Evolutionary conservation across 768 basidiomycete genomes (phyloP), one percentile per base, ranked within the genome.

Genomic region (Amanita exitialis): DNA sequence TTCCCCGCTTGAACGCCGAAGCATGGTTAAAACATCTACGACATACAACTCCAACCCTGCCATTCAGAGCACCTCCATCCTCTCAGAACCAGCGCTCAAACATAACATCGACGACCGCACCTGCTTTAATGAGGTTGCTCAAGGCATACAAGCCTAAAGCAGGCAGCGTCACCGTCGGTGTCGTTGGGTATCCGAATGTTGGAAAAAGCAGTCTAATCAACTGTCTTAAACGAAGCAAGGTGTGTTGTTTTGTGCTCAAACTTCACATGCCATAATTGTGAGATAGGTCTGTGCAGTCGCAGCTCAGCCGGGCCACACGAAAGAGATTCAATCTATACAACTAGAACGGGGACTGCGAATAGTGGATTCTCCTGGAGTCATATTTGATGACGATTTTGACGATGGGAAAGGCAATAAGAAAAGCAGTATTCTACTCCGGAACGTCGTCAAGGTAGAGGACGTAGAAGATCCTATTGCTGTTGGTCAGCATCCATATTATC

Each of bases 141-240:
- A 96, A 95, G 61, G 85, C 84, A 0, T 89, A 86, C 64, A 86
- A 83, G 55, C 84, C 83, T 1, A 80, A 72, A 28, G 71, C 80
- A 0, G 79, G 82, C 28, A 86, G 80, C 55, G 72, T 90, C 46
- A 92, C 90, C 0, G 78, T 95, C 45, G 92, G 92, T 13, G 89
- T 98, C 15, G 89, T 97, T 3, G 95, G 95, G 1, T 95, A 92
- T 66, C 95, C 95, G 1, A 98, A 98, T 65, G 95, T 98, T 42
- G 95, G 95, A 12, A 98, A 98, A 70, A 94, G 90, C 51, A 88
- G 83, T 60, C 62, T 98, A 52, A 93, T 99, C 65, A 98, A 98
- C 64, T 86, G 90, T 39, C 69, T 99, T 47, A 93, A 92, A 66
- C 70, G 91, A 34, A 79, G 81, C 54, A 92, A 89, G 68, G 86